Conservation (phyloP, 2,329 filamentous ascomycete species). For the Nothopassalora personata region DNA sequence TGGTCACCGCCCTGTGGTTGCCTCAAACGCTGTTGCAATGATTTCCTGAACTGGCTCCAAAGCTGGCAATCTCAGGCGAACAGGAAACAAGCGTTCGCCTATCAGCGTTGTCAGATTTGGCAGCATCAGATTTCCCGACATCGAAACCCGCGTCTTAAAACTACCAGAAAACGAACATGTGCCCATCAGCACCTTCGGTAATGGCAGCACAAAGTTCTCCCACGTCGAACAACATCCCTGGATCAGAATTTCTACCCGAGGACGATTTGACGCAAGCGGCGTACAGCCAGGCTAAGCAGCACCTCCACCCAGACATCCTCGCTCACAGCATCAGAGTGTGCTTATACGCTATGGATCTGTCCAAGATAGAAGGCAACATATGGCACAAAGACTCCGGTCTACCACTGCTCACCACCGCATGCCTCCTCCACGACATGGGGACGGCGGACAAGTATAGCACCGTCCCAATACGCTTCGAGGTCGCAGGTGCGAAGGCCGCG, state of each 20-base stretch:
- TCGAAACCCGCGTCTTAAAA: too few species aligned
- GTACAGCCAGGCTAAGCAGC: conserved; percentile 8
- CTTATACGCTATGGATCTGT: conserved; percentile 16
- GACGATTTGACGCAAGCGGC: conserved; percentile 16
- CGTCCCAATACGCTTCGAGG: conserved; percentile 40
- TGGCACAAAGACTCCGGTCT: background rate
- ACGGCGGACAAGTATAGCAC: conserved; percentile 25
- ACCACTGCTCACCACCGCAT: conserved; percentile 20
- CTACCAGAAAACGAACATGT: background rate
- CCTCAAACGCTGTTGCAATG: background rate
- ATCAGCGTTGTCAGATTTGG: too few species aligned
- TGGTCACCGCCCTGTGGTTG: background rate
- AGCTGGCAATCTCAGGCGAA: too few species aligned
- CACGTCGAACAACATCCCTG: background rate
- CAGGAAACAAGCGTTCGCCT: too few species aligned
- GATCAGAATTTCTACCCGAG: conserved; percentile 9
- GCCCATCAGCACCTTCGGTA: background rate
- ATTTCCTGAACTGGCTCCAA: background rate
- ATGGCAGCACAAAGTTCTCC: background rate
- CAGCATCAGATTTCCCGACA: too few species aligned
- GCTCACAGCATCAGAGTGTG: conserved; percentile 23
- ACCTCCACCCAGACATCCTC: conserved; percentile 19
- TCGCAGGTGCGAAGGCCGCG: conserved; percentile 43
- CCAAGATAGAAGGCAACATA: conserved; percentile 3
- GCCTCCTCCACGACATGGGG: conserved; percentile 35